phyloP scores from a whole-genome alignment of 768 basidiomycete genomes.

The Pulveroboletus ravenelii region DNA sequence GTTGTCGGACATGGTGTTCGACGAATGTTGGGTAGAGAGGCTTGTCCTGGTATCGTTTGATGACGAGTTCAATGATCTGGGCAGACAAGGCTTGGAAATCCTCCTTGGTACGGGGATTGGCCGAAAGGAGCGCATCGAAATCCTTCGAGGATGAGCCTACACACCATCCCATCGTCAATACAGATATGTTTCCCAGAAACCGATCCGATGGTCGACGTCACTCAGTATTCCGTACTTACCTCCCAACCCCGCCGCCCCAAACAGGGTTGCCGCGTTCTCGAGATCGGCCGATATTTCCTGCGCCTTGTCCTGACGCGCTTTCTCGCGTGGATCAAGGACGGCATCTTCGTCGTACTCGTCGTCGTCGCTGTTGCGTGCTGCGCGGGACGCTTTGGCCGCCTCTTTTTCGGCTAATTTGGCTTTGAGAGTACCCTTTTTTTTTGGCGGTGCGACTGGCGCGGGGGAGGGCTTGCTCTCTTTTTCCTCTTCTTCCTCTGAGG shows the following conservation, averaged over 20 bases:
- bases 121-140: slow-evolving; percentile 67
- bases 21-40: slow-evolving; percentile 81
- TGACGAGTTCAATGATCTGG: slow-evolving; percentile 65
- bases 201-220: neutral
- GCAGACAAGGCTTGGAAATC: slow-evolving; percentile 77
- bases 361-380: slow-evolving; percentile 32
- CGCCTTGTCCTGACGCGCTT: slow-evolving; percentile 72
- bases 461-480: slow-evolving; percentile 48
- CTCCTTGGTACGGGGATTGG: slow-evolving; percentile 82
- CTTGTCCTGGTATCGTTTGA: slow-evolving; percentile 76
- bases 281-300: slow-evolving; percentile 84
- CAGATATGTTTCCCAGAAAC: neutral
- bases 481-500: slow-evolving; percentile 72
- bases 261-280: slow-evolving; percentile 72
- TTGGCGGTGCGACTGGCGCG: slow-evolving; percentile 58
- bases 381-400: slow-evolving; percentile 56
- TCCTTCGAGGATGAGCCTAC: slow-evolving; percentile 65
- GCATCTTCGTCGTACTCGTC: slow-evolving; percentile 65
- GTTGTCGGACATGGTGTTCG: slow-evolving; percentile 74
- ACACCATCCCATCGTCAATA: slow-evolving; percentile 2
- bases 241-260: slow-evolving; percentile 66
- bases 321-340: slow-evolving; percentile 75
- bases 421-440: slow-evolving; percentile 92
- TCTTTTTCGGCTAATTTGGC: slow-evolving; percentile 92
- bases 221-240: slow-evolving; percentile 40